Evolutionary conservation across 768 basidiomycete genomes (phyloP).

Genomic region (Punctularia strigosozonata): DNA sequence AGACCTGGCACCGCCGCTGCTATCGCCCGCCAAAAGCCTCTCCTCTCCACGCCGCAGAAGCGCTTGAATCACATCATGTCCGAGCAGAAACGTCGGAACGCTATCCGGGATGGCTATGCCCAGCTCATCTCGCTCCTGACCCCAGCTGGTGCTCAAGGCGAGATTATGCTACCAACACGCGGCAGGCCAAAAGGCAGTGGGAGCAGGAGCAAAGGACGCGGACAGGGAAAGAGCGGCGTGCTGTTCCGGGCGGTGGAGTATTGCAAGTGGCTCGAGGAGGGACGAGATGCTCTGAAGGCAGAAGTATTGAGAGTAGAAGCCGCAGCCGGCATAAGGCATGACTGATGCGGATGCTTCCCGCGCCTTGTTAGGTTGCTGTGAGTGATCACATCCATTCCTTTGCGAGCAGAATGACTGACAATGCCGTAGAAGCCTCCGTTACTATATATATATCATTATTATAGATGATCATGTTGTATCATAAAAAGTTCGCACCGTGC

Average conservation of each 20-base stretch:
- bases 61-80: slow-evolving; percentile 90
- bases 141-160: slow-evolving; percentile 60
- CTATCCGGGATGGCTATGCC: slow-evolving; percentile 83
- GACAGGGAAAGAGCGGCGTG: slow-evolving; percentile 84
- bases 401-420: too few species aligned
- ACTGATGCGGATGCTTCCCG: too few species aligned
- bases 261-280: slow-evolving; percentile 77
- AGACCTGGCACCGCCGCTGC: slow-evolving; percentile 9
- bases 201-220: slow-evolving; percentile 40
- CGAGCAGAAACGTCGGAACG: slow-evolving; percentile 87
- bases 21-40: slow-evolving; percentile 38
- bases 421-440: too few species aligned
- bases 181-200: slow-evolving; percentile 77
- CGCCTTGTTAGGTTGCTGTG: too few species aligned
- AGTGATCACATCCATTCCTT: too few species aligned
- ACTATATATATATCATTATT: too few species aligned
- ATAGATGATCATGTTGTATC: too few species aligned
- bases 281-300: slow-evolving; percentile 51
- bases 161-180: slow-evolving; percentile 59
- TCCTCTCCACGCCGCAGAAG: slow-evolving; percentile 77
- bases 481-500: too few species aligned
- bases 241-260: slow-evolving; percentile 82
- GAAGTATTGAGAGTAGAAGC: slow-evolving; percentile 63
- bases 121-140: slow-evolving; percentile 75
- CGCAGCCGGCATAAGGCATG: slow-evolving; percentile 57